Base-by-base conservation (phyloP, 192 early-diverging fungal genomes). In the Backusella tarrabulga region DNA sequence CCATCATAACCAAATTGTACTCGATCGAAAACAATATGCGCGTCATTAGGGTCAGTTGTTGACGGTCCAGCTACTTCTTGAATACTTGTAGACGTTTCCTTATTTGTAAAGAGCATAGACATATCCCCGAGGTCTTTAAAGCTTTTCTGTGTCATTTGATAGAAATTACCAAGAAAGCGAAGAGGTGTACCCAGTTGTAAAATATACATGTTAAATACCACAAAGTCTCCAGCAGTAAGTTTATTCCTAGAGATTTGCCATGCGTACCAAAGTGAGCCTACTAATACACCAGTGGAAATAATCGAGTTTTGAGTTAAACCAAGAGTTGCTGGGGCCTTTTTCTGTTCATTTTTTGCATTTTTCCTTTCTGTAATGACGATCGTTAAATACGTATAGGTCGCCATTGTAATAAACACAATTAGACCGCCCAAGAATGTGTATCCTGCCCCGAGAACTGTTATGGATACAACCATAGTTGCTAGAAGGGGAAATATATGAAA, bases 101-200 rank as follows among this genome's bases (percentile, higher is more conserved):
- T 73, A 77, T 93, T 87, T 32, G 94, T 86, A 41, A 94, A 87
- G 3, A 95, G 84, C 52, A 94, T 91, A 17, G 98, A 88, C 91
- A 99, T 96, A 76, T 96, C 95, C 81, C 98, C 97, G 95, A 97
- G 97, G 76, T 98, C 96, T 71, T 93, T 85, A 80, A 95, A 92
- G 81, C 92, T 95, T 83, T 96, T 93, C 77, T 97, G 96, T 36
- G 96, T 94, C 69, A 93, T 89, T 15, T 96, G 87, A 81, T 99
- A 98, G 77, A 95, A 96, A 5, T 92, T 94, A 41, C 97, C 97
- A 60, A 98, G 95, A 89, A 92, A 95, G 77, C 87, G 91, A 56
- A 94, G 84, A 12, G 97, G 97, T 36, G 81, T 87, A 79, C 97
- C 97, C 23, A 99, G 87, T 83, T 98, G 97, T 60, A 84, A 85